Conservation (phyloP, 176 grass and related monocot genomes). For the Metroxylon sagu region DNA sequence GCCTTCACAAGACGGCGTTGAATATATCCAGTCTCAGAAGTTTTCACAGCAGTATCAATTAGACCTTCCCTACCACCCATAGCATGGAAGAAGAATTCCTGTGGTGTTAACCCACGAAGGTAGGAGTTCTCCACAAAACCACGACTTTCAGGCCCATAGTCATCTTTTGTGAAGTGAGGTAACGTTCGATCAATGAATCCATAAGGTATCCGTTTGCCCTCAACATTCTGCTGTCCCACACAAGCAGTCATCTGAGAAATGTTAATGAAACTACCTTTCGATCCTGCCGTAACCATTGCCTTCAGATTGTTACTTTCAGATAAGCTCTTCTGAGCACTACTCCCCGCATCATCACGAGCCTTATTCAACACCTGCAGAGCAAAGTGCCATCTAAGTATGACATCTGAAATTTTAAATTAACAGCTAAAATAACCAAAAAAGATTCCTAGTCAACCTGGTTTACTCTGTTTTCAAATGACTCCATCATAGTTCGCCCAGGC, state of each 20-base stretch:
- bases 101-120: conserved; percentile 86
- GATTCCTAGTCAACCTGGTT: conserved; percentile 54
- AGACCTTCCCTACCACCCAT: conserved; percentile 87
- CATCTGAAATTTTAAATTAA: no score
- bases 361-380: conserved; percentile 74
- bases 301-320: conserved; percentile 99
- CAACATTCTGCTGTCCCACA: conserved; percentile 97
- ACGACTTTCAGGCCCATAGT: conserved; percentile 87
- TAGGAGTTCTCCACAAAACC: conserved; percentile 99
- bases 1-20: conserved; percentile 90
- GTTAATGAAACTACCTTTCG: conserved; percentile 94
- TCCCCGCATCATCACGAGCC: conserved; percentile 98
- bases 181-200: conserved; percentile 79
- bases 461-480: conserved; percentile 95
- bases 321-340: conserved; percentile 92
- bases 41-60: conserved; percentile 90
- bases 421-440: conserved; percentile 2
- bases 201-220: conserved; percentile 98
- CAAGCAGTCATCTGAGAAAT: conserved; percentile 99
- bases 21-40: conserved; percentile 86
- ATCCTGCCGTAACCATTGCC: conserved; percentile 96
- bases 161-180: conserved; percentile 92
- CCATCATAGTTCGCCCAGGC: conserved; percentile 91
- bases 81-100: conserved; percentile 91
- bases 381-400: conserved; percentile 3